A percentile compares a stretch with the other conserved stretches of the same genome.
phyloP scores from a whole-genome alignment of 768 basidiomycete species.

The Lactarius tabidus region DNA sequence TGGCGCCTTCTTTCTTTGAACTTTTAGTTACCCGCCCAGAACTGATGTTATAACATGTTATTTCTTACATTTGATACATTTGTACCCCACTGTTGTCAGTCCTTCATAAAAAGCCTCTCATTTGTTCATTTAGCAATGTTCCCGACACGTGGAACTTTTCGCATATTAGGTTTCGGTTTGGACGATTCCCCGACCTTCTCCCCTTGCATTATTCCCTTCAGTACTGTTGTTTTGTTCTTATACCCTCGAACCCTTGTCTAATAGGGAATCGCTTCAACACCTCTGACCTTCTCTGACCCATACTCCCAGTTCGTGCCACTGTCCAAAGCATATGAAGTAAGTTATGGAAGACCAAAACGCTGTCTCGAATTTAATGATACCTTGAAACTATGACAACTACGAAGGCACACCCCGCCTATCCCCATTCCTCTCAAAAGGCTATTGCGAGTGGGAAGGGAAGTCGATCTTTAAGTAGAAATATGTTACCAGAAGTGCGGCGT shows the following conservation, averaged over 20 bases:
- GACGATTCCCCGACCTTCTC: constrained; percentile 10
- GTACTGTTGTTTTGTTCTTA: constrained; percentile 1
- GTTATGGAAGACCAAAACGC: background rate
- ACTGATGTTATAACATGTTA: background rate
- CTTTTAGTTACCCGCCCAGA: background rate
- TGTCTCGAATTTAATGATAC: background rate
- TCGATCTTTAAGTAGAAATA: background rate
- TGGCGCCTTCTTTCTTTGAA: constrained; percentile 15
- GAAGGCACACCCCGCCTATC: constrained; percentile 28
- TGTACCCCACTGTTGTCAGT: background rate
- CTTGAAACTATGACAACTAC: constrained; percentile 7
- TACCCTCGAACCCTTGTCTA: constrained; percentile 1
- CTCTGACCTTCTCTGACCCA: constrained; percentile 1
- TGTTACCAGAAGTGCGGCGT: constrained; percentile 30
- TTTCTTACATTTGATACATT: background rate
- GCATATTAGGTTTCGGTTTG: constrained; percentile 12
- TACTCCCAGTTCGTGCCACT: background rate
- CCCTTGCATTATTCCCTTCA: background rate
- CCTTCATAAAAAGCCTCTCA: background rate
- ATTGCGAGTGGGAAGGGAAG: background rate
- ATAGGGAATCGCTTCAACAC: background rate
- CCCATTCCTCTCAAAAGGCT: constrained; percentile 27
- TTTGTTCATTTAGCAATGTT: background rate
- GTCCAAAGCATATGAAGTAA: background rate
- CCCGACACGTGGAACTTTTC: constrained; percentile 9